Conservation (phyloP, 2,329 filamentous ascomycete genomes). For the Drechslera avenae region DNA sequence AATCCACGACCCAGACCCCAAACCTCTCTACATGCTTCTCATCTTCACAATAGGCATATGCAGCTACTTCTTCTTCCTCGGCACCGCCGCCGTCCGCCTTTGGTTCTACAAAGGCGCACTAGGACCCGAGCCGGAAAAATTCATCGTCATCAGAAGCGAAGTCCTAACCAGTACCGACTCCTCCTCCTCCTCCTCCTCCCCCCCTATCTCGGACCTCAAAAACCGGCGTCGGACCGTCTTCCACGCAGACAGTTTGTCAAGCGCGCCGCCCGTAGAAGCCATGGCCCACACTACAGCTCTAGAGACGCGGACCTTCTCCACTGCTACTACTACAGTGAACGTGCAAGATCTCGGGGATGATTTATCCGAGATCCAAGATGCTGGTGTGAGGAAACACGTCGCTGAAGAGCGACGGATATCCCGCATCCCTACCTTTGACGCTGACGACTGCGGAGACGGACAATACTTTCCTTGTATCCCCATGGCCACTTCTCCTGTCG, state of each 20-base stretch:
- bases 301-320: background rate
- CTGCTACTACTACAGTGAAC: constrained; percentile 7
- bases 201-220: constrained; percentile 10
- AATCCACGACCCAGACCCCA: background rate
- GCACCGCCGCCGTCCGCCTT: constrained; percentile 26
- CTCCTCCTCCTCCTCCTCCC: too few relatives aligned
- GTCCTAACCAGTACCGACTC: too few relatives aligned
- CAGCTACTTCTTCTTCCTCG: constrained; percentile 28
- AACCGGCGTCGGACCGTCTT: constrained; percentile 3
- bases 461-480: constrained; percentile 31
- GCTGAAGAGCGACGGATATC: constrained; percentile 34
- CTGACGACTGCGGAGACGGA: constrained; percentile 42
- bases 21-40: constrained; percentile 23
- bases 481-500: constrained; percentile 16
- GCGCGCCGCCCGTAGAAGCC: background rate
- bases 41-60: constrained; percentile 21
- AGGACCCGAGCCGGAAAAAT: constrained; percentile 22
- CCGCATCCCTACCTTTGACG: constrained; percentile 30
- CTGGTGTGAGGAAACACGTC: constrained; percentile 16
- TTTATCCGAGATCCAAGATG: constrained; percentile 5
- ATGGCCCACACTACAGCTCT: constrained; percentile 1
- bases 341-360: constrained; percentile 13
- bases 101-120: constrained; percentile 35
- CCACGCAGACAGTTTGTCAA: background rate
- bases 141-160: constrained; percentile 22